Base-by-base conservation (phyloP, 176 grass and related monocot species). In the Urochloa ruziziensis region DNA sequence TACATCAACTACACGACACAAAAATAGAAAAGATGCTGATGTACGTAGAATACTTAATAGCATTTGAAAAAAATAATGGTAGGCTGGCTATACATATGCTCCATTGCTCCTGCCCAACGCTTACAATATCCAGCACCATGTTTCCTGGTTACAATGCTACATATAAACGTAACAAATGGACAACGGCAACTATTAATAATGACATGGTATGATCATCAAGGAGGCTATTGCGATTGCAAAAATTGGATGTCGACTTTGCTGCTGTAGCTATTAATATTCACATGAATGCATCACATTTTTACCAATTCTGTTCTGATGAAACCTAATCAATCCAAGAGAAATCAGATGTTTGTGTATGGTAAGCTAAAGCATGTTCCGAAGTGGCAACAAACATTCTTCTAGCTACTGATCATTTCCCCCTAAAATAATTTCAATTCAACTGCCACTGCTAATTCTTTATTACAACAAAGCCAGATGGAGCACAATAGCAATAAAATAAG, bases 21-120 rank as follows among this genome's bases (percentile, higher is more conserved):
- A 49, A 30, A 73, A 33, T 79, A 11, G 16, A 73, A 48, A 61
- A 82, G 64, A 79, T 71, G 44, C 7, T 78, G 73, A 10, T 88
- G 25, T 17, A 83, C 37, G 14, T 64, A 14, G 36, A 88, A 65
- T 67, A 39, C 11, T 81, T 21, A 79, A 83, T 14, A 74, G 61
- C 65, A 33, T 7, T 51, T 17, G 30, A 59, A 74, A 42, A 59
- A 74, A 59, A 30, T 54, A 43, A 67, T 58, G 27, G 18, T 54
- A 83, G 4, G 56, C 21, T 56, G 61, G 36, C 40, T 58, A 67
- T 52, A 37, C 11, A 29, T 64, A 79, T 80, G 68, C 32, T 30
- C 48, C 62, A n/a, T n/a, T n/a, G n/a, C n/a, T n/a, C n/a, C n/a
- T 33, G 59, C 61, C 32, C 59, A 70, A 33, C 53, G 60, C 42